phyloP scores from a whole-genome alignment of 192 early-diverging fungal genomes.

The Anaeromyces robustus region DNA sequence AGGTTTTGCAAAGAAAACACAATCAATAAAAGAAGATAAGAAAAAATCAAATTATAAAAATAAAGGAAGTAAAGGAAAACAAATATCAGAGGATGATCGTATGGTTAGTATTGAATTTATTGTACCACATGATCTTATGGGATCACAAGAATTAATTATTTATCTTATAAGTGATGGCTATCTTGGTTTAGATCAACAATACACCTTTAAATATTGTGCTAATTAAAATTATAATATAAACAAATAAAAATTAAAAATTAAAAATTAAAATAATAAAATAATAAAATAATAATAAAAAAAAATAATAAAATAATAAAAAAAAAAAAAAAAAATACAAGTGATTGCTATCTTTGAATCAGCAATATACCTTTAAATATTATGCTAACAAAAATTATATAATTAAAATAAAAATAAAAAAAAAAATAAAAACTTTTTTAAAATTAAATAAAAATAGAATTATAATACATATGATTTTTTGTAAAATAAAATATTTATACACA shows the following conservation, averaged over 20 bases:
- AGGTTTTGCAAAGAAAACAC: slow-evolving; percentile 5
- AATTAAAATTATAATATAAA: not conserved
- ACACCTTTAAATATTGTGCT: not conserved
- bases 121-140: slow-evolving; percentile 41
- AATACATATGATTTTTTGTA: too few species aligned
- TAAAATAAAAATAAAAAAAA: too few species aligned
- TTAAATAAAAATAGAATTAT: too few species aligned
- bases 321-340: too few species aligned
- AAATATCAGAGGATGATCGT: slow-evolving; percentile 19
- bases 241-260: too few species aligned
- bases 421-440: too few species aligned
- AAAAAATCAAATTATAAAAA: not conserved
- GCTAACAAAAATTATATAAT: too few species aligned
- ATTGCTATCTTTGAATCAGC: slow-evolving; percentile 44
- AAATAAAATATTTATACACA: too few species aligned
- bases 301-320: too few species aligned
- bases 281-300: too few species aligned
- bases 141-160: slow-evolving; percentile 31
- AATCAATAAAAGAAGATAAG: slow-evolving; percentile 11
- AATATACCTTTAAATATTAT: too few species aligned
- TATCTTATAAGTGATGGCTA: slow-evolving; percentile 65
- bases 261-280: too few species aligned
- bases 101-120: slow-evolving; percentile 21
- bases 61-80: slow-evolving; percentile 10
- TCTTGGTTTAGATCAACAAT: slow-evolving; percentile 16